Evolutionary conservation across 139 green algal genomes (phyloP).

Genomic region (Zygnema cylindricum): DNA sequence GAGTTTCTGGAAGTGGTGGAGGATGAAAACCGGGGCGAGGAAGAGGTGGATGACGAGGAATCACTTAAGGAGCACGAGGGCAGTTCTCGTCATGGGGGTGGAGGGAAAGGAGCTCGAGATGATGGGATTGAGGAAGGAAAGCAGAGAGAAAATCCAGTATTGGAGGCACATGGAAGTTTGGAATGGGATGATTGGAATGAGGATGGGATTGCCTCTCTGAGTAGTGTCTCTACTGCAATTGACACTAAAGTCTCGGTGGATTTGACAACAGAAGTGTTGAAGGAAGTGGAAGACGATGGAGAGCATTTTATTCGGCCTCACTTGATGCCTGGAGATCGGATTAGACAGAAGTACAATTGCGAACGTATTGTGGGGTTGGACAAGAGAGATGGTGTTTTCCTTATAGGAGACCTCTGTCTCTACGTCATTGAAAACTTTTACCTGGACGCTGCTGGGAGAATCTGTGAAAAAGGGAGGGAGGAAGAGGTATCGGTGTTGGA

Average conservation of each 20-base stretch:
- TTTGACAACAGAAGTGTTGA: slow-evolving; percentile 20
- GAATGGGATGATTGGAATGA: slow-evolving; percentile 6
- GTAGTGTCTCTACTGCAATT: neutral
- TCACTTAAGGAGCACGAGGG: slow-evolving; percentile 21
- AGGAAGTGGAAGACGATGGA: slow-evolving; percentile 44
- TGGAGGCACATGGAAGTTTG: neutral
- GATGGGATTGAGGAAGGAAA: neutral
- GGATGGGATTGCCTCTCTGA: neutral
- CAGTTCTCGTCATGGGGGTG: neutral
- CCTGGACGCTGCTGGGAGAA: slow-evolving; percentile 25
- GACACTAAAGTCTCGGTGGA: neutral
- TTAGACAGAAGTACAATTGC: slow-evolving; percentile 53
- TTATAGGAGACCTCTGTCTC: slow-evolving; percentile 57
- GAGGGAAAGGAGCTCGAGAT: neutral
- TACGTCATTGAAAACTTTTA: slow-evolving; percentile 58
- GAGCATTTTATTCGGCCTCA: slow-evolving; percentile 58
- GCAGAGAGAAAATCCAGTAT: neutral
- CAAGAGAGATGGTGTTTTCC: slow-evolving; percentile 54
- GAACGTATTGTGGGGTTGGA: slow-evolving; percentile 57
- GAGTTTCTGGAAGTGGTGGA: slow-evolving; percentile 7
- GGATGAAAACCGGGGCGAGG: neutral
- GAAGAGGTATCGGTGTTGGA: slow-evolving; percentile 52
- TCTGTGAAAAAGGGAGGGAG: slow-evolving; percentile 53
- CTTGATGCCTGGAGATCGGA: slow-evolving; percentile 44
- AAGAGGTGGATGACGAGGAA: slow-evolving; percentile 25